Evolutionary conservation across 257 asterid species (phyloP).

Genomic region (Rhazya stricta): DNA sequence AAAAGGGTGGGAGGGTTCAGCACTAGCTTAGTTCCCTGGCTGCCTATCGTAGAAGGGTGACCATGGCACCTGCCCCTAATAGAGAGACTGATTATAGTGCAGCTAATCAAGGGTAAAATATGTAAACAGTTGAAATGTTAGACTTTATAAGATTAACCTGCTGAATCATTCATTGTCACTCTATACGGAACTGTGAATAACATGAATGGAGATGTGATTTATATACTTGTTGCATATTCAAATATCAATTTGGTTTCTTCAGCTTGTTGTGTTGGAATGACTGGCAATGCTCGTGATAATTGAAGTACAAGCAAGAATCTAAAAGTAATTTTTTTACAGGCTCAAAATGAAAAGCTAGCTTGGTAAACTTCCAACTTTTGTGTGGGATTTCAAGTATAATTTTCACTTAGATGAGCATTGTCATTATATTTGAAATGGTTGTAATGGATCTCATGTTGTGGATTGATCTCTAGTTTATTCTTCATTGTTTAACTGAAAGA

Average conservation of each 20-base stretch:
- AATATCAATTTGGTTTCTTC: neutral
- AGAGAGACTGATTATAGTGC: too few relatives aligned
- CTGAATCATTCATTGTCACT: neutral
- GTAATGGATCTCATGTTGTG: neutral
- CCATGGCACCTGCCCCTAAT: too few relatives aligned
- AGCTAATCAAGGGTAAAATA: too few relatives aligned
- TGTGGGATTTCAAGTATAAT: neutral
- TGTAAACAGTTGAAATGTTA: too few relatives aligned
- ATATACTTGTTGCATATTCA: neutral
- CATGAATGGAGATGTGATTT: neutral
- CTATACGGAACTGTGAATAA: neutral
- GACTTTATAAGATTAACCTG: neutral
- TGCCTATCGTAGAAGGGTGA: too few relatives aligned
- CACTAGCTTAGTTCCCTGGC: too few relatives aligned
- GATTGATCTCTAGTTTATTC: neutral
- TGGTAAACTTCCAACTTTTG: neutral
- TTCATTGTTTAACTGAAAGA: neutral
- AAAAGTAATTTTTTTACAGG: neutral
- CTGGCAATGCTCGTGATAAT: neutral
- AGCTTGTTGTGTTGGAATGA: neutral
- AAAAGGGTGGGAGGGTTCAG: too few relatives aligned
- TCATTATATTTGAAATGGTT: neutral
- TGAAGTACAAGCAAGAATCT: neutral
- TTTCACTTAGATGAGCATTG: neutral
- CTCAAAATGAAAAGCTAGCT: neutral